Evolutionary conservation across 176 grass and related monocot genomes (phyloP), one percentile per base, ranked within the genome.

Genomic region (Urochloa ruziziensis): DNA sequence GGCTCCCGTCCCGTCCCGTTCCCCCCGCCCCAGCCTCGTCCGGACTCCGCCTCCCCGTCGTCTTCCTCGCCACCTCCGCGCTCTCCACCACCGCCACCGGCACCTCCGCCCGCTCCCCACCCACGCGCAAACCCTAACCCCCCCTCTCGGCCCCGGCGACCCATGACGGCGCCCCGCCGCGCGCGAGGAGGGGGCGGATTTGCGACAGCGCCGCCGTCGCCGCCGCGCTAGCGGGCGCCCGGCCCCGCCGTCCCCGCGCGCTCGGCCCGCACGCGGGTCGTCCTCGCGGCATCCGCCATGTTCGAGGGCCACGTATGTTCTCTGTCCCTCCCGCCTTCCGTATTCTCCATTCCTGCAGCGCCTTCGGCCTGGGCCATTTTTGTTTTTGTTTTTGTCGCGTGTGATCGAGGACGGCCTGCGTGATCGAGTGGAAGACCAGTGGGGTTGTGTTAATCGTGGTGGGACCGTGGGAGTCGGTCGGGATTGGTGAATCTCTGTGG

Each of bases 291-390:
- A 44, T 78, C 56, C 78, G 65, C 83, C 64, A 90, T 90, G 88
- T 86, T 90, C 88, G 88, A 90, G 83, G 88, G 88, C 79, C 88
- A 90, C 73, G 88, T 90, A 86, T 64, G 83, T 73, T 90, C 28
- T 65, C 46, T n/a, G n/a, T 43, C 21, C 16, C 64, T 42, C 60
- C 25, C 4, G 34, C 19, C n/a, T 42, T 73, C 64, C 4, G 12
- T 62, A 16, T 79, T 32, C 43, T 42, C 43, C 49, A 33, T 75
- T 61, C 73, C 69, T 56, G 19, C 46, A 5, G 63, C n/a, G 6
- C 17, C 19, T 76, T 75, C 0, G 24, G 60, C 40, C 59, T 39
- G 78, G 63, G 10, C 68, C 52, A 23, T 73, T 51, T 51, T 17
- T 51, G 3, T 17, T 23, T 46, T 29, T 61, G 10, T 61, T 67